Evolutionary conservation across 2,329 filamentous ascomycete genomes (phyloP).

Genomic region (Botrytis sinoallii): DNA sequence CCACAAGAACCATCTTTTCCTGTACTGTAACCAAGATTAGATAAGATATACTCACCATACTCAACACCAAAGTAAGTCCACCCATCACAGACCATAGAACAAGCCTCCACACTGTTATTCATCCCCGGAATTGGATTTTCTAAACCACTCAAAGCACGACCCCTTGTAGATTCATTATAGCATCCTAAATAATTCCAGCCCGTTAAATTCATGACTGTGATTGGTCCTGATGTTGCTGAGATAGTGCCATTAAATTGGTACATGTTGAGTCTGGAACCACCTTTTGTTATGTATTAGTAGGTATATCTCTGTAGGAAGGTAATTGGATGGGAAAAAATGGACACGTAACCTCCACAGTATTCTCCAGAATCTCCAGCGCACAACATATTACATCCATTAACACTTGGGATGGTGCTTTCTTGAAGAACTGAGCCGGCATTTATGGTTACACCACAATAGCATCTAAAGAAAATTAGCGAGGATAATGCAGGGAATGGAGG

Average conservation of each 20-base stretch:
- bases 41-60: constrained; percentile 30
- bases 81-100: constrained; percentile 31
- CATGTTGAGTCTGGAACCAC: background rate
- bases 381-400: constrained; percentile 29
- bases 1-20: background rate
- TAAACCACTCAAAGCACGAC: constrained; percentile 22
- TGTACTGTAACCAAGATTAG: no score
- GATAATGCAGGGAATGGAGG: no score
- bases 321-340: background rate
- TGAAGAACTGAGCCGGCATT: constrained; percentile 20
- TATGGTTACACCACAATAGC: constrained; percentile 32
- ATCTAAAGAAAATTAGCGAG: constrained; percentile 13
- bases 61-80: constrained; percentile 42
- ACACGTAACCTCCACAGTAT: constrained; percentile 36
- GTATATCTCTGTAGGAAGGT: background rate
- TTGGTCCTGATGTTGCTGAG: constrained; percentile 14
- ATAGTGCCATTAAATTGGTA: constrained; percentile 24
- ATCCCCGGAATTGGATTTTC: constrained; percentile 17
- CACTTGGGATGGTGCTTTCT: constrained; percentile 19
- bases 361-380: constrained; percentile 36
- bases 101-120: constrained; percentile 33
- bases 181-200: constrained; percentile 26
- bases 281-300: background rate
- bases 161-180: constrained; percentile 25
- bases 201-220: constrained; percentile 23